Evolutionary conservation across 2,329 filamentous ascomycete genomes (phyloP), one percentile per base, ranked within the genome.

Genomic region (Aspergillus fischeri): DNA sequence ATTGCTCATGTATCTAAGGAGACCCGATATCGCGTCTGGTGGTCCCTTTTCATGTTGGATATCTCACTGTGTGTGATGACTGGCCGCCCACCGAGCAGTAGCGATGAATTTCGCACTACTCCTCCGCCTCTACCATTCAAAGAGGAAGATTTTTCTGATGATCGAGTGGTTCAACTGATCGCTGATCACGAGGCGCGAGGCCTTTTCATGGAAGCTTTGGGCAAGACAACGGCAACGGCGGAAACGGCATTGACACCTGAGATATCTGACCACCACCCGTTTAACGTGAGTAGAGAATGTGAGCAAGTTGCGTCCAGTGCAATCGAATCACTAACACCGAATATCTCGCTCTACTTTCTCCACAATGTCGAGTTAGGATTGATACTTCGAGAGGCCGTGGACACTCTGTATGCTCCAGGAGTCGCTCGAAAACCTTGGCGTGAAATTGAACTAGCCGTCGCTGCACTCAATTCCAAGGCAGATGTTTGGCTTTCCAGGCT

Each of bases 11-110:
- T 66, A 5, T 74, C 75, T 6, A 77, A 75, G 56, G 75, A 77
- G 61, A 71, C 70, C 51, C 72, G 76, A 17, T 77, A 77, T 58
- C 68, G 75, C 17, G 70, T 78, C 6, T 79, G 77, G 77, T 78
- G 75, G 73, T 72, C 75, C 17, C 58, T 79, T 2, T 75, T 76
- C 45, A 63, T 69, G 32, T 64, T 78, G 10, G 77, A 78, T 61
- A 72, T 72, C 28, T 67, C 70, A 25, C 66, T 79, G 10, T 74
- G 70, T 54, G 69, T 73, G 59, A 74, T 77, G 66, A 77, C 75
- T 29, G 77, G 77, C 32, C 72, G 77, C 44, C 73, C 75, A 3
- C 72, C 70, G n/a, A 72, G 66, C 60, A 70, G 72, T 28, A 64
- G 63, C n/a, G 66, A 71, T 20, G 67, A 70, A 1, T 75, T 76